Base-by-base conservation (phyloP, 2,329 filamentous ascomycete species). In the Tolypocladium capitatum region DNA sequence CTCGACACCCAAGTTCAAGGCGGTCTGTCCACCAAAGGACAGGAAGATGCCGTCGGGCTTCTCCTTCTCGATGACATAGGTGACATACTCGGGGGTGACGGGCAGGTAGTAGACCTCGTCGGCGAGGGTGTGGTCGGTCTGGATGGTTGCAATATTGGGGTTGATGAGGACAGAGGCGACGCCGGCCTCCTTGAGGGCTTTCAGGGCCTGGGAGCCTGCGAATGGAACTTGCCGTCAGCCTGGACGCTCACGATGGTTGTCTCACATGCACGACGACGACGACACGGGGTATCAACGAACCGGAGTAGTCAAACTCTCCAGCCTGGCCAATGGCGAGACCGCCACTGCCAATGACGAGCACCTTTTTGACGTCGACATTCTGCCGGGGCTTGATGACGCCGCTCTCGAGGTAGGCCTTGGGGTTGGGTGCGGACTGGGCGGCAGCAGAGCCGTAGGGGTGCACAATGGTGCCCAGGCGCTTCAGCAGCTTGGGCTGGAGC, bases 31-130 rank as follows among this genome's bases (percentile, higher is more conserved):
- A 70, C 92, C 92, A 60, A 97, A 98, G 46, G 89, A 92, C 59
- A 97, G 78, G 72, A 97, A 92, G 66, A 98, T 94, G 60, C 91
- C 92, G 73, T 98, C 92, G 38, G 92, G 92, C 64, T 83, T 81
- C 71, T 97, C 92, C 62, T 86, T 84, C 74, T 97, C 89, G 65
- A 98, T 97, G 52, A 98, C 91, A 68, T 97, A 91, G 61, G 85
- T 85, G 63, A 96, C 90, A 70, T 97, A 98, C 76, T 97, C 91
- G 54, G 91, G 86, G 18, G 92, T 98, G 60, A 98, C 90, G 48
- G 92, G 92, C 34, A 97, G 83, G 70, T 96, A 97, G 76, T 97
- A 97, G 61, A 97, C 86, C 72, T 97, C 90, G 64, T 97, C 91
- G 62, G 89, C 89, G 63, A 97, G 84, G 61, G 84, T 83, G 75